These are phyloP conservation scores for Prototheca wickerhamii DNA, from an alignment of 163 green algal genomes.

Conservation along the genomic window DNA sequence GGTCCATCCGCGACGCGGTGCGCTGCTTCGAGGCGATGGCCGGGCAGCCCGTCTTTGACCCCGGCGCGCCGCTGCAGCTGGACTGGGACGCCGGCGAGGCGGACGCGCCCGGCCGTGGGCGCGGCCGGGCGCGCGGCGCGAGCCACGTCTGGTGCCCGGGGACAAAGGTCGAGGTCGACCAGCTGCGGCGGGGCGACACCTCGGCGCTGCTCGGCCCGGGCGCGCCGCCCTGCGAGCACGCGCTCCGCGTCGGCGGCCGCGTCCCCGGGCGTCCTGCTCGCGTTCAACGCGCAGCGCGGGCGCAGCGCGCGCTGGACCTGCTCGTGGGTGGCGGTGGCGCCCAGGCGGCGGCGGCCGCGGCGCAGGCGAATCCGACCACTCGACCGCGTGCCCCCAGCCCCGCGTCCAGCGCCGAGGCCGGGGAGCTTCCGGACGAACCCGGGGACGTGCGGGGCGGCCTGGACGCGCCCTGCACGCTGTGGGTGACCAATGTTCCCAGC, in stretches of 20 bases:
- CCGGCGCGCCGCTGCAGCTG: slow-evolving; percentile 2
- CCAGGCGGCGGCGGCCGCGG: not conserved
- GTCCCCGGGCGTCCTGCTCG: not conserved
- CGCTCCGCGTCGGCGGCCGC: slow-evolving; percentile 1
- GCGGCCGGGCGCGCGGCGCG: not conserved
- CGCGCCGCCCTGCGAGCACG: slow-evolving; percentile 6
- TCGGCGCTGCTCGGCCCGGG: slow-evolving; percentile 3
- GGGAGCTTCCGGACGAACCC: not conserved
- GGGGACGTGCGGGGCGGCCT: too few species aligned
- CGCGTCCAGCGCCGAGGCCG: not conserved
- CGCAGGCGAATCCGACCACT: not conserved
- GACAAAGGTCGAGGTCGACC: slow-evolving; percentile 4
- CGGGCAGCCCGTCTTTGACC: not conserved
- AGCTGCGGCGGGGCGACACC: slow-evolving; percentile 12
- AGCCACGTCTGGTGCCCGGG: slow-evolving; percentile 22
- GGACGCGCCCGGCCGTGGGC: not conserved
- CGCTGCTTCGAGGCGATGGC: slow-evolving; percentile 7
- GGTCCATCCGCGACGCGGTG: slow-evolving; percentile 12
- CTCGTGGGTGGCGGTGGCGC: not conserved
- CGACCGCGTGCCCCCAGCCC: too few species aligned
- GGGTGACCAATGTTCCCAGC: slow-evolving; percentile 19
- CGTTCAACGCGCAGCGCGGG: not conserved
- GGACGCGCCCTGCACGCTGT: slow-evolving; percentile 1
- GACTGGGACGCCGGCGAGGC: not conserved
- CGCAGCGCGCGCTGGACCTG: not conserved